Conservation (phyloP, 2,329 filamentous ascomycete genomes). For the Dactylellina cionopaga region DNA sequence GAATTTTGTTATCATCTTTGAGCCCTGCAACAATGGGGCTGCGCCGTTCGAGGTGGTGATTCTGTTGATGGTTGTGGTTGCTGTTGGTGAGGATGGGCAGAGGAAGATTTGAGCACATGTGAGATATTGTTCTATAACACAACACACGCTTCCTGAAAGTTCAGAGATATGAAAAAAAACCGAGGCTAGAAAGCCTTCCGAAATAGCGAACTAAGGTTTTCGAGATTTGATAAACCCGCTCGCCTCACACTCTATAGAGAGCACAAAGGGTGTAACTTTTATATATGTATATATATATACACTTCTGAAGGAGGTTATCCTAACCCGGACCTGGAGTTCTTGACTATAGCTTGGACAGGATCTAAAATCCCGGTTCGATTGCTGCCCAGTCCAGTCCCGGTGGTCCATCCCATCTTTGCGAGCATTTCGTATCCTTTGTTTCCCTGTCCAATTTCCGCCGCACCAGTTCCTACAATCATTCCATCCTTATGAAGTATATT, state of each 20-base stretch:
- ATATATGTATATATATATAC: no score
- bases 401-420: conserved; percentile 97
- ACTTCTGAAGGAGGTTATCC: no score
- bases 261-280: no score
- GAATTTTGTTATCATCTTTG: conserved; percentile 81
- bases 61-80: neutral
- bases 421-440: conserved; percentile 88
- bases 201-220: no score
- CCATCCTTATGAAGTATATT: conserved; percentile 77
- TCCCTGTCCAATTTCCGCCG: conserved; percentile 81
- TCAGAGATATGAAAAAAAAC: neutral
- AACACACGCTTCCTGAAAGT: neutral
- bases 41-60: neutral
- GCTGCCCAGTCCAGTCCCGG: conserved; percentile 83
- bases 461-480: conserved; percentile 84
- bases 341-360: conserved; percentile 86
- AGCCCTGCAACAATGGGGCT: conserved; percentile 6
- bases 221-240: no score
- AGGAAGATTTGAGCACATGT: neutral
- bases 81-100: neutral
- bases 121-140: neutral
- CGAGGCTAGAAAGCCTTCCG: neutral
- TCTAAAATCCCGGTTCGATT: conserved; percentile 85
- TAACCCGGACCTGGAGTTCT: conserved; percentile 83
- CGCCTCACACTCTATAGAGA: no score